These are phyloP conservation scores for Talaromyces sp. DNA, from an alignment of 2,329 filamentous ascomycete genomes.

Conservation along the genomic window DNA sequence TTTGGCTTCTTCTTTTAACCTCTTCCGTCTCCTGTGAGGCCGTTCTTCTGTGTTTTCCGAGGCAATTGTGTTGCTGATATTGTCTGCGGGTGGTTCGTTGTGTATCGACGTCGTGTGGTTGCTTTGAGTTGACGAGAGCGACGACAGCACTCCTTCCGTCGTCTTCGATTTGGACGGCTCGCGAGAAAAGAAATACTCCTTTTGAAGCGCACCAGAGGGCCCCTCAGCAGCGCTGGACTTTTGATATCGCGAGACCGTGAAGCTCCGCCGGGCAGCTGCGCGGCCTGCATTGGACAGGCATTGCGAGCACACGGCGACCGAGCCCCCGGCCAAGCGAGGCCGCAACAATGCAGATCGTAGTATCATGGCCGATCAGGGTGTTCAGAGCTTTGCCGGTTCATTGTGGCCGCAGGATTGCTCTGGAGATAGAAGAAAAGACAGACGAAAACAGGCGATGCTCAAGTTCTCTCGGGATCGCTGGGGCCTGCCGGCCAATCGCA, in stretches of 20 bases:
- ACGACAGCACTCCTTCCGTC: conserved; percentile 19
- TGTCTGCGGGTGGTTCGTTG: conserved; percentile 1
- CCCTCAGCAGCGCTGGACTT: conserved; percentile 23
- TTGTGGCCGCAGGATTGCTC: neutral
- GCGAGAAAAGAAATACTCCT: conserved; percentile 36
- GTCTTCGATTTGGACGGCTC: conserved; percentile 16
- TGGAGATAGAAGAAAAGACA: neutral
- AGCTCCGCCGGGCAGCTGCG: conserved; percentile 21
- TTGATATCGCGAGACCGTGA: conserved; percentile 24
- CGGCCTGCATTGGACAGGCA: conserved; percentile 22
- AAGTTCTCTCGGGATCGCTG: neutral
- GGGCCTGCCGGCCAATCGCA: neutral
- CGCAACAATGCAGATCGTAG: conserved; percentile 31
- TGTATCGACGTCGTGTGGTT: conserved; percentile 10
- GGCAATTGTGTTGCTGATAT: conserved; percentile 13
- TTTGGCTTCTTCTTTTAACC: conserved; percentile 29
- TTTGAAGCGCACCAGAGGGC: conserved; percentile 22
- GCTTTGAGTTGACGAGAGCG: conserved; percentile 12
- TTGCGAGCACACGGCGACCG: conserved; percentile 25
- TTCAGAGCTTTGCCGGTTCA: neutral
- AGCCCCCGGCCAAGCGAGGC: conserved; percentile 25
- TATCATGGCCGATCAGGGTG: conserved; percentile 21
- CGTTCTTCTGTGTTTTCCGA: conserved; percentile 24
- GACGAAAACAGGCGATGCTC: neutral
- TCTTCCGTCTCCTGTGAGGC: conserved; percentile 39